Percentiles rank a stretch among this genome's conserved stretches.
These are phyloP conservation scores for Rhododendron molle DNA, from an alignment of 148 eudicot species.

Conservation along the genomic window DNA sequence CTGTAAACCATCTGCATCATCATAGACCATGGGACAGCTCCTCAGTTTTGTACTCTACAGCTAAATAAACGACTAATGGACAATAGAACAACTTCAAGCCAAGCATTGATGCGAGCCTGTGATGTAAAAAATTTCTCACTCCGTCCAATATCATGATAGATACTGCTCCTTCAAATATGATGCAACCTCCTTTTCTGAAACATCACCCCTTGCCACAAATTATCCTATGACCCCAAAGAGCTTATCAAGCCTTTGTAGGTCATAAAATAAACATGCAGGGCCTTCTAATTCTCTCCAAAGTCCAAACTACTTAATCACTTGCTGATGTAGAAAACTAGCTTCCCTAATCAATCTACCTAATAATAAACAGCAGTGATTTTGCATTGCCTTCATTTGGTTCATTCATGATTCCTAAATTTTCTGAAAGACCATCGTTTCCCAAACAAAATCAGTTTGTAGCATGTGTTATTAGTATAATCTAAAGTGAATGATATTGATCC, in stretches of 20 bases:
- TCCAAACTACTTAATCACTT: background rate
- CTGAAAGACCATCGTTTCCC: no score
- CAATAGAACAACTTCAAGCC: background rate
- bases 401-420: background rate
- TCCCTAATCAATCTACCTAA: background rate
- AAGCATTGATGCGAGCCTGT: background rate
- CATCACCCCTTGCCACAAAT: background rate
- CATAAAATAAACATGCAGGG: background rate
- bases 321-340: background rate
- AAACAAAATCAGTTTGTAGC: background rate
- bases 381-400: background rate
- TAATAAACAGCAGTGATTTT: background rate
- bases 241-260: background rate
- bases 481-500: background rate
- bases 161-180: background rate
- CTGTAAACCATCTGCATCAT: background rate
- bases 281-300: background rate
- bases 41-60: background rate
- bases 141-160: background rate
- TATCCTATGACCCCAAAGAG: background rate
- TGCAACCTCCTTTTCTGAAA: background rate
- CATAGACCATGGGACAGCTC: background rate
- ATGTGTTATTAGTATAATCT: background rate
- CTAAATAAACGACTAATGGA: background rate
- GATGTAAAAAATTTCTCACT: background rate